Conservation (phyloP, 2,329 filamentous ascomycete species). For the Daldinia sp. region DNA sequence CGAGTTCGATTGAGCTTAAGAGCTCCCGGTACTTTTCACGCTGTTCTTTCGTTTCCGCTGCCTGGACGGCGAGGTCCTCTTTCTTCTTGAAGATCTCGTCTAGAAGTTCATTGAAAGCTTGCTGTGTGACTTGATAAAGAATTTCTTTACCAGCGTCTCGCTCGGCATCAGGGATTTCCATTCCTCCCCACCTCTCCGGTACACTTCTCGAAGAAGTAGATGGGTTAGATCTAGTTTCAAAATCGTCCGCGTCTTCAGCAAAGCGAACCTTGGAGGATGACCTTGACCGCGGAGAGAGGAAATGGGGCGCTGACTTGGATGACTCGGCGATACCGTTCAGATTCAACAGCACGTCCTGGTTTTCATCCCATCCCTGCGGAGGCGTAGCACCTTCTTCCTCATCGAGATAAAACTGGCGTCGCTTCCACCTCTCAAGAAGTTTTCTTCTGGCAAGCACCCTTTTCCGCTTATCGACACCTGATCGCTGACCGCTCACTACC, state of each 20-base stretch:
- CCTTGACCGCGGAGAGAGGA: conserved; percentile 65
- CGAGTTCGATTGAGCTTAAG: conserved; percentile 54
- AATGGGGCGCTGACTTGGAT: conserved; percentile 53
- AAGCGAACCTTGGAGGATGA: conserved; percentile 84
- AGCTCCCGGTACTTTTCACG: conserved; percentile 65
- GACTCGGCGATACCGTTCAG: conserved; percentile 52
- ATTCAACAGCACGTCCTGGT: conserved; percentile 63
- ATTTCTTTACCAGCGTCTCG: conserved; percentile 87
- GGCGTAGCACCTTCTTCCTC: conserved; percentile 80
- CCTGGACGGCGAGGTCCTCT: conserved; percentile 78
- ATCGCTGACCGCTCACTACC: conserved; percentile 48
- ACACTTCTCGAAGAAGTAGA: conserved; percentile 77
- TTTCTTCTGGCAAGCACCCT: conserved; percentile 56
- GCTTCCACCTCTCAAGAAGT: conserved; percentile 76
- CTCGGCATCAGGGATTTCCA: conserved; percentile 82
- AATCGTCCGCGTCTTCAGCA: conserved; percentile 74
- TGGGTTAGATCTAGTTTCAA: conserved; percentile 74
- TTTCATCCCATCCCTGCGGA: conserved; percentile 69
- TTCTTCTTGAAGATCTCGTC: conserved; percentile 84
- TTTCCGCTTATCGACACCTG: conserved; percentile 51
- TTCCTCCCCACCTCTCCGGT: conserved; percentile 78
- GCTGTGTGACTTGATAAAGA: conserved; percentile 88
- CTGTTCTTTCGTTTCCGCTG: conserved; percentile 67
- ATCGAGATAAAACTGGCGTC: conserved; percentile 82
- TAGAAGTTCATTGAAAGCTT: conserved; percentile 91